Base-by-base conservation (phyloP, 78 protist species). In the Emiliania huxleyi region DNA sequence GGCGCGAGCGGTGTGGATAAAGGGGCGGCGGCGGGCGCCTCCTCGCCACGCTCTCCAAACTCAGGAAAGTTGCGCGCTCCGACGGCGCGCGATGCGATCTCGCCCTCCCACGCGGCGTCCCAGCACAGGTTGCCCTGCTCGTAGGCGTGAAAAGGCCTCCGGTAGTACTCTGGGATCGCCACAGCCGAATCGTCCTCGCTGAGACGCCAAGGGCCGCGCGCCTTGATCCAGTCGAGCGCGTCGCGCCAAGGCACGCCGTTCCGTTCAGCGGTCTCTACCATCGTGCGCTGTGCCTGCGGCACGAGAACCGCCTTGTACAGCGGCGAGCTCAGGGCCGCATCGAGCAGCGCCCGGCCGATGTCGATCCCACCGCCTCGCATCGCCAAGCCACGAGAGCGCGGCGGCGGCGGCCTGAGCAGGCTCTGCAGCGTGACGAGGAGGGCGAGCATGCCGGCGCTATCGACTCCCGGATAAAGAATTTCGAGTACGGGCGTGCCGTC, bases 111-210 rank as follows among this genome's bases (percentile, higher is more conserved):
- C 18, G 89, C 89, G 6, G 89, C 49, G 8, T 81, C 89, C 56
- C 55, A 81, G 89, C 89, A 81, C 56, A 81, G 56, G 55, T 81
- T 81, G 40, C 89, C 89, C 43, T 25, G 25, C 22, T 44, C 56
- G 89, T 81, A 81, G 0, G 89, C 49, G 19, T 81, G 89, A 40
- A 81, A 81, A 33, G 89, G 89, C 89, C 6, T 19, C 21, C 40
- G 12, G 56, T 81, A 81, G 56, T 81, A 81, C 23, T 43, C 89
- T 37, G 89, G 89, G 2, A 44, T 25, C 12, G 1, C 6, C 29
- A 25, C 42, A 29, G 46, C 21, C 3, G 33, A 1, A 6, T 43
- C 52, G 35, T 6, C 37, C 26, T 29, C 37, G n/a, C 0, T 0
- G 37, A 44, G 26, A 21, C 15, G 0, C 55, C 38, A 19, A 52